A percentile compares a stretch with the other conserved stretches of the same genome.
Evolutionary conservation across 129 eudicot species (phyloP).

Genomic region (Kitagawia praeruptora): DNA sequence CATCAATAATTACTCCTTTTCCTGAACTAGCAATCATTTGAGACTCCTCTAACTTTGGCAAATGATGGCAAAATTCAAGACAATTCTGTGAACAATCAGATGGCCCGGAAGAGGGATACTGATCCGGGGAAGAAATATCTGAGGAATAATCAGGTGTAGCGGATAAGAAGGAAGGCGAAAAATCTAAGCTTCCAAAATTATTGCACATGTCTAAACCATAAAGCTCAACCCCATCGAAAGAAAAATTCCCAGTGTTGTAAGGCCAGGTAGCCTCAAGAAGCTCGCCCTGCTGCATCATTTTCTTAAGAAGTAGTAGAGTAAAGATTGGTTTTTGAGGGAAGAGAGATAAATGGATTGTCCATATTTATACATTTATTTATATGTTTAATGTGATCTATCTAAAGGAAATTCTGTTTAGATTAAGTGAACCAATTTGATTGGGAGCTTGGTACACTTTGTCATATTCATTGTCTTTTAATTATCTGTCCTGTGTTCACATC

Average conservation of each 20-base stretch:
- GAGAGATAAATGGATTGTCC: not conserved
- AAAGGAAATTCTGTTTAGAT: not conserved
- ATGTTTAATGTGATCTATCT: not conserved
- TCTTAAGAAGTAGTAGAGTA: not conserved
- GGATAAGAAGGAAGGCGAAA: slow-evolving; percentile 1
- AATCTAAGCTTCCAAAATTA: not conserved
- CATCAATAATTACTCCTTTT: slow-evolving; percentile 1
- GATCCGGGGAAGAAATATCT: slow-evolving; percentile 6
- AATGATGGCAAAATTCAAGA: not conserved
- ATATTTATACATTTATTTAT: not conserved
- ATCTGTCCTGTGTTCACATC: slow-evolving; percentile 8
- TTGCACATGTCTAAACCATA: slow-evolving; percentile 8
- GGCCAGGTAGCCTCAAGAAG: slow-evolving; percentile 7
- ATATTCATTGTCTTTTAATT: not conserved
- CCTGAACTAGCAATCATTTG: not conserved
- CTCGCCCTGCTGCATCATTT: slow-evolving; percentile 12
- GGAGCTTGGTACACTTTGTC: not conserved
- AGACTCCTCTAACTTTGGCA: slow-evolving; percentile 8
- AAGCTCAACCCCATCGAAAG: slow-evolving; percentile 15
- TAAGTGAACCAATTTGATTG: slow-evolving; percentile 2
- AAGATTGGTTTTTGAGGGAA: not conserved
- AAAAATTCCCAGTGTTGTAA: not conserved
- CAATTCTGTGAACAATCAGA: not conserved
- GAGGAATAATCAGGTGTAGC: slow-evolving; percentile 8
- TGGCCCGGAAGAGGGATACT: slow-evolving; percentile 7